Percentiles rank a stretch among this genome's conserved stretches.
These are phyloP conservation scores for Cynara cardunculus DNA, from an alignment of 129 eudicot genomes.

Conservation along the genomic window DNA sequence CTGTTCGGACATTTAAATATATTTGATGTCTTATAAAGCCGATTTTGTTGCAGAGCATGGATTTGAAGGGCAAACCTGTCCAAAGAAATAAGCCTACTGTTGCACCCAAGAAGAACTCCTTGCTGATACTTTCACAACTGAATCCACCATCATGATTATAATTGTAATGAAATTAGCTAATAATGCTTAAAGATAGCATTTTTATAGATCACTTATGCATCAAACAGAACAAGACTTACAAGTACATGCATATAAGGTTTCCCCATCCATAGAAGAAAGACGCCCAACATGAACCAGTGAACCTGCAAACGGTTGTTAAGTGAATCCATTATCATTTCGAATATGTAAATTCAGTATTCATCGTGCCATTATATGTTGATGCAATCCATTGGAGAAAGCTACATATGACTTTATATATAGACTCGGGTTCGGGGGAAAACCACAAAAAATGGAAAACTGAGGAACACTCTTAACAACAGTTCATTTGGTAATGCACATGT, in stretches of 20 bases:
- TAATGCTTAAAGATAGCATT: constrained; percentile 1
- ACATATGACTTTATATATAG: too few relatives aligned
- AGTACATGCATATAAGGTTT: constrained; percentile 73
- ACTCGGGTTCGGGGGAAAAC: too few relatives aligned
- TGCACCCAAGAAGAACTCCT: constrained; percentile 78
- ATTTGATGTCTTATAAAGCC: neutral
- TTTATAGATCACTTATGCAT: neutral
- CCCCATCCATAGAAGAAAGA: constrained; percentile 88
- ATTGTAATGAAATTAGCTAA: neutral
- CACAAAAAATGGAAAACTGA: too few relatives aligned
- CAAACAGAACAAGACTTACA: constrained; percentile 37
- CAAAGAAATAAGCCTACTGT: constrained; percentile 63
- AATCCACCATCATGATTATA: constrained; percentile 20
- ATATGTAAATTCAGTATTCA: neutral
- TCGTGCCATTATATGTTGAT: neutral
- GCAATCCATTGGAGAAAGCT: neutral
- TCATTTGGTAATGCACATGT: too few relatives aligned
- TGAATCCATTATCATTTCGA: neutral
- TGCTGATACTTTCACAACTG: constrained; percentile 82
- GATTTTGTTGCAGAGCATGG: neutral
- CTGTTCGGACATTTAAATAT: neutral
- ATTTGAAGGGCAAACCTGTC: constrained; percentile 58
- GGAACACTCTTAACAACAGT: too few relatives aligned
- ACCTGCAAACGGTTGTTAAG: constrained; percentile 46
- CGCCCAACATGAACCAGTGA: constrained; percentile 82